Evolutionary conservation across 2,329 filamentous ascomycete species (phyloP).

Genomic region (Calonectria ilicicola): DNA sequence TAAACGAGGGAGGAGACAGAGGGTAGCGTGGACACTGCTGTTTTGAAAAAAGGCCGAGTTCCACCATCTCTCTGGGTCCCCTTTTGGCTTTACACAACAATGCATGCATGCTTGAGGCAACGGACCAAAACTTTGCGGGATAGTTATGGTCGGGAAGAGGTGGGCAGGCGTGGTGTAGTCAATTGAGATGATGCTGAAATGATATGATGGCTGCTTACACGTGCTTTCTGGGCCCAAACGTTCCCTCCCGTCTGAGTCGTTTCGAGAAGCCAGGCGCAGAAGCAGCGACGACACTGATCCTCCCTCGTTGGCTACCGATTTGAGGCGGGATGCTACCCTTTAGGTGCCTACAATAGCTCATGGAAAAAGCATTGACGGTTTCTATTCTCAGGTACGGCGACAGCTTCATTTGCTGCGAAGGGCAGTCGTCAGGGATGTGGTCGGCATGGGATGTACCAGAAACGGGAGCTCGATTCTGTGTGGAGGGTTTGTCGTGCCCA

Average conservation of each 20-base stretch:
- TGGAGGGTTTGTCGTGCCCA: not conserved
- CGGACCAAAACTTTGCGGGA: not conserved
- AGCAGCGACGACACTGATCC: not conserved
- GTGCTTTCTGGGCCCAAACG: not conserved
- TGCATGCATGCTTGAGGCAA: not conserved
- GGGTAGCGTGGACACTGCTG: not conserved
- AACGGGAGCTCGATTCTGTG: not conserved
- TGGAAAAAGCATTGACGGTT: not conserved
- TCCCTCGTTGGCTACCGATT: not conserved
- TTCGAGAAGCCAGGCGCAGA: not conserved
- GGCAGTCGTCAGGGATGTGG: conserved; percentile 9
- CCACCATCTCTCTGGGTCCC: not conserved
- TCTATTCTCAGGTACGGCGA: not conserved
- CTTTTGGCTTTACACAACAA: not conserved
- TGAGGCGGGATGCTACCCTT: not conserved
- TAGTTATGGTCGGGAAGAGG: not conserved
- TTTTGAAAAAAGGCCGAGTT: conserved; percentile 7
- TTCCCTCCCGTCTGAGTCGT: not conserved
- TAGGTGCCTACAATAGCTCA: not conserved
- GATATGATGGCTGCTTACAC: not conserved
- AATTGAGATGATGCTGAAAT: not conserved
- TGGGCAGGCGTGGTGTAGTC: not conserved
- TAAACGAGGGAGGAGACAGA: not conserved
- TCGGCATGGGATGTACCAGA: not conserved
- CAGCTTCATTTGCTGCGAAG: conserved; percentile 3